These are phyloP conservation scores for Clarireedia homoeocarpa DNA, from an alignment of 2,329 filamentous ascomycete species.

Conservation along the genomic window DNA sequence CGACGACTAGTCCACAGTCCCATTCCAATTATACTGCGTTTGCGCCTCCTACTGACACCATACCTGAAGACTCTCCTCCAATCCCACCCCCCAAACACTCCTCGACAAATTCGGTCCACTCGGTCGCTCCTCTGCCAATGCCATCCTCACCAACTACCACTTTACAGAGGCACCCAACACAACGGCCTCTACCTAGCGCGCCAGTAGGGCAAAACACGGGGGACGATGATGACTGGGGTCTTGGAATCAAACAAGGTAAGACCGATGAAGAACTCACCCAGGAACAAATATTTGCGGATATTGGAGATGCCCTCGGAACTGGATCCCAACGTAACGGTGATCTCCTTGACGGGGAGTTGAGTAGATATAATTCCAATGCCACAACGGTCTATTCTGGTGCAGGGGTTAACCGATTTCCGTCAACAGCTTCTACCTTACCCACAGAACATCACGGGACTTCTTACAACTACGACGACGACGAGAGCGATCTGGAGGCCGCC, in stretches of 20 bases:
- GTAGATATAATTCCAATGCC: conserved; percentile 43
- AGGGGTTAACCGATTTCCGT: conserved; percentile 42
- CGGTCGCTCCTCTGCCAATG: conserved; percentile 10
- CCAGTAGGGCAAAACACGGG: conserved; percentile 22
- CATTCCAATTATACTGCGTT: conserved; percentile 22
- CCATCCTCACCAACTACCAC: conserved; percentile 13
- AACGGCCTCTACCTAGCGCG: conserved; percentile 28
- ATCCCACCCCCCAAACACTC: conserved; percentile 16
- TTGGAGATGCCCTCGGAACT: conserved; percentile 28
- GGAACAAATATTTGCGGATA: conserved; percentile 30
- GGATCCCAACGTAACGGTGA: conserved; percentile 34
- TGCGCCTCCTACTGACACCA: conserved; percentile 1
- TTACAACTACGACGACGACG: conserved; percentile 52
- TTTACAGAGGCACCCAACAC: conserved; percentile 29
- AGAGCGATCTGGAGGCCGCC: conserved; percentile 81
- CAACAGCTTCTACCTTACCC: conserved; percentile 39
- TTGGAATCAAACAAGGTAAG: conserved; percentile 14
- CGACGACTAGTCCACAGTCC: conserved; percentile 11
- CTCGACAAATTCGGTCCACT: conserved; percentile 16
- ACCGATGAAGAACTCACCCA: conserved; percentile 24
- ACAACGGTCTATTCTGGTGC: conserved; percentile 37
- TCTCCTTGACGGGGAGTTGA: conserved; percentile 41
- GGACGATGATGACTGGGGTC: conserved; percentile 23
- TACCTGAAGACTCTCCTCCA: conserved; percentile 14
- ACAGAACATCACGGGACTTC: conserved; percentile 26